Evolutionary conservation across 2,329 filamentous ascomycete species (phyloP).

Genomic region (Neonectria magnoliae): DNA sequence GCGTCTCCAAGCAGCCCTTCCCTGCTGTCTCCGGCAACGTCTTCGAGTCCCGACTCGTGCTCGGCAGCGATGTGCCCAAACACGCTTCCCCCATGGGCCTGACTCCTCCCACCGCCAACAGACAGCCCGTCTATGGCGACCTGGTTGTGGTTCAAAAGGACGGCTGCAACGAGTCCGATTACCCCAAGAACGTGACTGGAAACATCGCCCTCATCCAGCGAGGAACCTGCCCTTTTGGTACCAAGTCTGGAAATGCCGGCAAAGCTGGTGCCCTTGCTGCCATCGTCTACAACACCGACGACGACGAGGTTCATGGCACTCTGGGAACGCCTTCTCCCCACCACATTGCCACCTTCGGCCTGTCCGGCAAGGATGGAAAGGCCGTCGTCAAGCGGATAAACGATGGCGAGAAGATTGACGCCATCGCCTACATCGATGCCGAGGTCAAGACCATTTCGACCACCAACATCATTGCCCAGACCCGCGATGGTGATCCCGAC

Average conservation of each 20-base stretch:
- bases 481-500: slow-evolving; percentile 64
- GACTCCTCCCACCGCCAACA: slow-evolving; percentile 71
- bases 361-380: slow-evolving; percentile 68
- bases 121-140: slow-evolving; percentile 67
- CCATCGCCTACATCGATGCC: slow-evolving; percentile 69
- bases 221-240: slow-evolving; percentile 76
- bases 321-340: slow-evolving; percentile 68
- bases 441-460: slow-evolving; percentile 64
- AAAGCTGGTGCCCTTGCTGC: slow-evolving; percentile 76
- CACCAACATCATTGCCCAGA: slow-evolving; percentile 72
- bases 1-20: slow-evolving; percentile 70
- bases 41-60: slow-evolving; percentile 65
- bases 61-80: slow-evolving; percentile 62
- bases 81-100: slow-evolving; percentile 69
- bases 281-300: slow-evolving; percentile 78
- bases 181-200: slow-evolving; percentile 65
- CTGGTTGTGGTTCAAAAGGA: slow-evolving; percentile 69
- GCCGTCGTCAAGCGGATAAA: slow-evolving; percentile 65
- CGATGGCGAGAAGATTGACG: slow-evolving; percentile 59
- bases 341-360: slow-evolving; percentile 75
- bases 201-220: slow-evolving; percentile 77
- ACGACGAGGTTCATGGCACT: slow-evolving; percentile 72
- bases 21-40: slow-evolving; percentile 69
- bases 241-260: slow-evolving; percentile 75
- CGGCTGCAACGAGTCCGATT: slow-evolving; percentile 73